A percentile compares a stretch with the other conserved stretches of the same genome.
Conservation (phyloP, 371 early-diverging fungal species). For the Mortierella sp. region DNA sequence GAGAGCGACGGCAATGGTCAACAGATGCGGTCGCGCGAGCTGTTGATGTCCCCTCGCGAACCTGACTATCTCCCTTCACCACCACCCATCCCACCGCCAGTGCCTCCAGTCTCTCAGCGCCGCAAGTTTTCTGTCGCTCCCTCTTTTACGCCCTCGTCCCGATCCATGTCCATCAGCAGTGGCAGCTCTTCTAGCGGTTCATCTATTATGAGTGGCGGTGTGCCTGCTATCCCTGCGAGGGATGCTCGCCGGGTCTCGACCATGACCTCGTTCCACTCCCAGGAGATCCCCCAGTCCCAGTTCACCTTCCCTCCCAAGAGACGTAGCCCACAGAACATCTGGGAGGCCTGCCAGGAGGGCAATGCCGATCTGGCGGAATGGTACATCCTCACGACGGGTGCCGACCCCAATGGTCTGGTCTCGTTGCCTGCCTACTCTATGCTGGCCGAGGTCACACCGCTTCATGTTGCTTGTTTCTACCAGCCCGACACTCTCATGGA, state of each 20-base stretch:
- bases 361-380: slow-evolving; percentile 44
- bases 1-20: slow-evolving; percentile 20
- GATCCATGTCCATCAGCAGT: slow-evolving; percentile 57
- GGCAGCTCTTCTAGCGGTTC: slow-evolving; percentile 52
- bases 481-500: slow-evolving; percentile 45
- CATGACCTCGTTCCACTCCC: slow-evolving; percentile 22
- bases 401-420: slow-evolving; percentile 25
- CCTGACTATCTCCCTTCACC: slow-evolving; percentile 50
- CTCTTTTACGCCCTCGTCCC: slow-evolving; percentile 24
- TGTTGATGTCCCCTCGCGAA: slow-evolving; percentile 38
- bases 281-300: slow-evolving; percentile 31
- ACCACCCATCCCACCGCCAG: slow-evolving; percentile 43
- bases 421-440: slow-evolving; percentile 44
- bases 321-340: slow-evolving; percentile 34
- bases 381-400: slow-evolving; percentile 32
- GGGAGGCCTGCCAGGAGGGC: slow-evolving; percentile 54
- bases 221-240: slow-evolving; percentile 35
- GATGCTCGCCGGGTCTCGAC: slow-evolving; percentile 49
- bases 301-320: slow-evolving; percentile 18
- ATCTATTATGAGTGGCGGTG: slow-evolving; percentile 12
- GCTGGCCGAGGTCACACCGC: slow-evolving; percentile 46
- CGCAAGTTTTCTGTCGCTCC: slow-evolving; percentile 41
- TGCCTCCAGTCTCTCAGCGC: slow-evolving; percentile 48
- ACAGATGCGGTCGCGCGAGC: slow-evolving; percentile 27
- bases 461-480: slow-evolving; percentile 49